Evolutionary conservation across 345 rosid species (phyloP).

Genomic region (Arabidopsis suecica): DNA sequence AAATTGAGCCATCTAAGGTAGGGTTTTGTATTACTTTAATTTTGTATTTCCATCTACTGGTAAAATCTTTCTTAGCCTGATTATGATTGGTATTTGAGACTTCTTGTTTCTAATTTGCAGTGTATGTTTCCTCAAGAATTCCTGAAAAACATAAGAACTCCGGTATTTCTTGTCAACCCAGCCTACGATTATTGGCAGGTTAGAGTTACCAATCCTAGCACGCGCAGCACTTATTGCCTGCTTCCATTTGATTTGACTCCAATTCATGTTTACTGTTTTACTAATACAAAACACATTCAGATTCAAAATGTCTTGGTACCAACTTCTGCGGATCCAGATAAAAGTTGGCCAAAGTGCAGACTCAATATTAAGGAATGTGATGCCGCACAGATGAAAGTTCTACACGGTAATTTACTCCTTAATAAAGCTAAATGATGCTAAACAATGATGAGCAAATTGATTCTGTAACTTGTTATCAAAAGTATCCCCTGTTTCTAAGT

Average conservation of each 20-base stretch:
- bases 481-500: constrained; percentile 11
- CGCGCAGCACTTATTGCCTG: neutral
- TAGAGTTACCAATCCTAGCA: constrained; percentile 18
- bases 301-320: constrained; percentile 78
- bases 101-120: constrained; percentile 45
- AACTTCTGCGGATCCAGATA: constrained; percentile 55
- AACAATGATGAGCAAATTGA: constrained; percentile 12
- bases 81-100: constrained; percentile 5
- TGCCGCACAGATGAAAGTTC: constrained; percentile 57
- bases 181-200: constrained; percentile 99
- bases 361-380: constrained; percentile 63
- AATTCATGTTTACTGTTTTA: constrained; percentile 22
- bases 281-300: constrained; percentile 51
- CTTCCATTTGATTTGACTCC: constrained; percentile 15
- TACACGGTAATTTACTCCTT: constrained; percentile 60
- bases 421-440: constrained; percentile 5
- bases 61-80: constrained; percentile 7
- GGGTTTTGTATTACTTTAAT: constrained; percentile 29
- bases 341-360: constrained; percentile 72
- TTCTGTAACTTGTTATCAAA: neutral
- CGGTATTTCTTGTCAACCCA: constrained; percentile 77
- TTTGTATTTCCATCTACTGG: neutral
- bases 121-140: constrained; percentile 77
- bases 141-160: constrained; percentile 64
- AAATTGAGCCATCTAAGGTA: constrained; percentile 56